Percentiles rank a stretch among this genome's conserved stretches.
Conservation (phyloP, 805 yeast genomes). For the Candida ascalaphidarum region DNA sequence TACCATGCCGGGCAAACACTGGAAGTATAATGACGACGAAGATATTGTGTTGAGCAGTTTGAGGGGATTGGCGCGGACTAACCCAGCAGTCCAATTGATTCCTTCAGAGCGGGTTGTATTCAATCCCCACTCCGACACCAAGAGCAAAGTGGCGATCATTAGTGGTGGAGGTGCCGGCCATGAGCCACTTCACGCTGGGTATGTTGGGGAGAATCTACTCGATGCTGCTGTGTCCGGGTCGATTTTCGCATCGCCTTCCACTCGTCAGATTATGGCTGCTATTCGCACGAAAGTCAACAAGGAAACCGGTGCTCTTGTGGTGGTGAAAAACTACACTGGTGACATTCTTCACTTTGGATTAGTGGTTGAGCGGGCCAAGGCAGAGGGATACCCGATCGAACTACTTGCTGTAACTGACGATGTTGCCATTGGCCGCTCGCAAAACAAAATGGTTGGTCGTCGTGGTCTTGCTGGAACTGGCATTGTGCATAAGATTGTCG, state of each 20-base stretch:
- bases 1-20: constrained; percentile 29
- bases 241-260: constrained; percentile 92
- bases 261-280: constrained; percentile 74
- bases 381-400: constrained; percentile 64
- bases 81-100: constrained; percentile 47
- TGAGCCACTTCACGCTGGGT: constrained; percentile 91
- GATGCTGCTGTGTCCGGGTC: constrained; percentile 88
- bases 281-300: constrained; percentile 47
- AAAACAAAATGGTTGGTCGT: constrained; percentile 88
- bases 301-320: constrained; percentile 59
- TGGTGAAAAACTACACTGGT: constrained; percentile 92
- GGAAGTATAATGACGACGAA: constrained; percentile 36
- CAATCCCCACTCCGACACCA: constrained; percentile 26
- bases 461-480: constrained; percentile 92
- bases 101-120: constrained; percentile 50
- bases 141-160: constrained; percentile 58
- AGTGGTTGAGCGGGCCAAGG: constrained; percentile 82
- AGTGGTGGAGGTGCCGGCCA: constrained; percentile 97
- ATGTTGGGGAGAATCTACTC: constrained; percentile 73
- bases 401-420: constrained; percentile 82
- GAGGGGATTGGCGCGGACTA: constrained; percentile 43
- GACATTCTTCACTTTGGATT: constrained; percentile 89
- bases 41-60: constrained; percentile 42
- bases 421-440: constrained; percentile 86
- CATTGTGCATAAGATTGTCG: constrained; percentile 76